Conservation (phyloP, 768 basidiomycete genomes). For the Steccherinum ochraceum region DNA sequence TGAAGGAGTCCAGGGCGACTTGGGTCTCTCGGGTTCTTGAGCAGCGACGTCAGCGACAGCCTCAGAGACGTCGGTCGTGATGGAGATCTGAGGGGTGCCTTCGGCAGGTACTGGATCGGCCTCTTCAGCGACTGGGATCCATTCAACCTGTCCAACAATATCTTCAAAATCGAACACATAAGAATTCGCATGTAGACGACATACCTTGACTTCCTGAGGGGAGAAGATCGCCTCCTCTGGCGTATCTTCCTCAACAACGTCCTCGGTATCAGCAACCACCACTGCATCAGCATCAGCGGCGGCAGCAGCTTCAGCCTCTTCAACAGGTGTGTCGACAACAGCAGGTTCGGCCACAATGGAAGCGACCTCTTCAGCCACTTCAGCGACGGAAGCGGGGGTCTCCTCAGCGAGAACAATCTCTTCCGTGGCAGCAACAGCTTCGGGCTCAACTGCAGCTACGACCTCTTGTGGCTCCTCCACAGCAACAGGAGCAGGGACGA, state of each 20-base stretch:
- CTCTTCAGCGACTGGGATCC: not conserved
- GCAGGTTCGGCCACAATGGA: not conserved
- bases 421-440: not conserved
- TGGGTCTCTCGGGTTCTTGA: conserved; percentile 33
- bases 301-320: conserved; percentile 2
- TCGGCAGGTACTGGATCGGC: not conserved
- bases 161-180: not conserved
- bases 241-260: not conserved
- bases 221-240: not conserved
- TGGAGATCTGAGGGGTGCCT: not conserved
- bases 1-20: conserved; percentile 47
- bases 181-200: not conserved
- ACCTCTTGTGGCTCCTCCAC: not conserved
- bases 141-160: not conserved
- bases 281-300: not conserved
- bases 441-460: not conserved
- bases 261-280: not conserved
- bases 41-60: not conserved
- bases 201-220: not conserved
- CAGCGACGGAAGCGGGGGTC: not conserved
- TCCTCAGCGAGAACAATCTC: not conserved
- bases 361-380: not conserved
- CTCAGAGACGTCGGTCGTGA: not conserved
- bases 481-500: not conserved
- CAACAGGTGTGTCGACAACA: not conserved